These are phyloP conservation scores for Apiotrichum veenhuisii DNA, from an alignment of 1,284 basidiomycete species.

Conservation along the genomic window DNA sequence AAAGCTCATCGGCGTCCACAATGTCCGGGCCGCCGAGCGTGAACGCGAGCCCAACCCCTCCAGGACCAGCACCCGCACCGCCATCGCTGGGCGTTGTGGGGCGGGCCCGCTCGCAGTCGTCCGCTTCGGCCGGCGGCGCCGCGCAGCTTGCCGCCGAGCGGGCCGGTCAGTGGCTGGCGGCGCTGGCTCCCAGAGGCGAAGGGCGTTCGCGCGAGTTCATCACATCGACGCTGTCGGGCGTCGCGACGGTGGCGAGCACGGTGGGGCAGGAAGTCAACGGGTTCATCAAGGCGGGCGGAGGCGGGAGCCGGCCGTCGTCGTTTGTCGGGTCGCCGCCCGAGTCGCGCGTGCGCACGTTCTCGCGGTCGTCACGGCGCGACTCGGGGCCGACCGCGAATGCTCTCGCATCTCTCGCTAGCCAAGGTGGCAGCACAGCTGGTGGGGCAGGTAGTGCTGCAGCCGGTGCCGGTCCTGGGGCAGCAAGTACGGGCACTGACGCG, in stretches of 20 bases:
- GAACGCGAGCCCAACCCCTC: conserved; percentile 1
- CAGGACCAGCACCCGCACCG: too few relatives aligned
- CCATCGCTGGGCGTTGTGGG: not conserved
- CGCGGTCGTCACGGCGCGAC: conserved; percentile 5
- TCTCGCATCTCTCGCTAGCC: too few relatives aligned
- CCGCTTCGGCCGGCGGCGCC: conserved; percentile 1
- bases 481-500: conserved; percentile 12
- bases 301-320: not conserved
- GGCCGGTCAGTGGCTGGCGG: conserved; percentile 42
- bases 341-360: not conserved
- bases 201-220: conserved; percentile 42
- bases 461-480: conserved; percentile 7
- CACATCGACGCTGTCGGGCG: conserved; percentile 35
- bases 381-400: not conserved
- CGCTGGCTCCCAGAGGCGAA: conserved; percentile 44
- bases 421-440: too few relatives aligned
- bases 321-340: conserved; percentile 5
- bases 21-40: not conserved
- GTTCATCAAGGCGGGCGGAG: conserved; percentile 6
- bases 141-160: conserved; percentile 24
- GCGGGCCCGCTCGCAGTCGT: conserved; percentile 9
- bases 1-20: not conserved
- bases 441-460: too few relatives aligned
- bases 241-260: conserved; percentile 38
- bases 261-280: conserved; percentile 22